Evolutionary conservation across 441 rosid species (phyloP).

Genomic region (Flueggea neowawraea): DNA sequence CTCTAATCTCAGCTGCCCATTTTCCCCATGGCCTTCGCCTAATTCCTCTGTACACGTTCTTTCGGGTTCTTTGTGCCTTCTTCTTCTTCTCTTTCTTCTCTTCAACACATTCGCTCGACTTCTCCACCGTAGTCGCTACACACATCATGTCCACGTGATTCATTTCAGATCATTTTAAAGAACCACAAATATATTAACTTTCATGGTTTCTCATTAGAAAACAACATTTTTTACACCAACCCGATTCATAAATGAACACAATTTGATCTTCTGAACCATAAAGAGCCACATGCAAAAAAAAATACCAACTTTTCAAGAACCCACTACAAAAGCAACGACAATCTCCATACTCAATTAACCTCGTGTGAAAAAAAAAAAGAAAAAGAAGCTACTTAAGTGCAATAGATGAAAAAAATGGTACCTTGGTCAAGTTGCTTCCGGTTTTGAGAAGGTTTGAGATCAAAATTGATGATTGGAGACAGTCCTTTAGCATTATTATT

Average conservation of each 20-base stretch:
- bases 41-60: conserved; percentile 78
- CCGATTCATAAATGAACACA: too few relatives aligned
- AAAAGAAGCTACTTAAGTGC: too few relatives aligned
- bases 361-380: too few relatives aligned
- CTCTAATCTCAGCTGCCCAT: conserved; percentile 96
- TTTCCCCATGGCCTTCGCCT: conserved; percentile 93
- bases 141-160: background rate
- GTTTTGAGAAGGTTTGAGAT: conserved; percentile 17
- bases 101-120: conserved; percentile 1
- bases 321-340: too few relatives aligned
- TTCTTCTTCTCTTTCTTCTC: conserved; percentile 16
- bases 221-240: too few relatives aligned
- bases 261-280: too few relatives aligned
- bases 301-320: too few relatives aligned
- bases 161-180: too few relatives aligned
- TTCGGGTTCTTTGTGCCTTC: conserved; percentile 38
- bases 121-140: conserved; percentile 14
- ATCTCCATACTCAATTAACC: too few relatives aligned
- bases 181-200: too few relatives aligned
- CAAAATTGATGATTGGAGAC: background rate
- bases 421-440: conserved; percentile 26
- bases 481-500: background rate
- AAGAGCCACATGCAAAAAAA: too few relatives aligned
- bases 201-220: too few relatives aligned
- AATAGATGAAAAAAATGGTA: conserved; percentile 4